These are phyloP conservation scores for Malassezia globosa DNA, from an alignment of 1,284 basidiomycete species.

Conservation along the genomic window DNA sequence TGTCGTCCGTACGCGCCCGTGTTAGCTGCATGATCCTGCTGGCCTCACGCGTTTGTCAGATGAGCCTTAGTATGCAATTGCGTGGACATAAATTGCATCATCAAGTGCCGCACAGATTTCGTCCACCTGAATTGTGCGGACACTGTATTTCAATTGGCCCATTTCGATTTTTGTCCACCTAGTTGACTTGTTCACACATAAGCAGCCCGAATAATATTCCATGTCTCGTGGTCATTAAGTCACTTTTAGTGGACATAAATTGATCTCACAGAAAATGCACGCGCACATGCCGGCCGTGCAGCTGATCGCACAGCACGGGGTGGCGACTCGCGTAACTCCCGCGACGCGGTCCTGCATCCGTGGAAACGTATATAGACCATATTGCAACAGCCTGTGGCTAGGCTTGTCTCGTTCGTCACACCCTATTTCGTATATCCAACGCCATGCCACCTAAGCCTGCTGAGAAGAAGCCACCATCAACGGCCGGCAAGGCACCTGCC, in stretches of 20 bases:
- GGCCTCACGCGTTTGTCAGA: too few relatives aligned
- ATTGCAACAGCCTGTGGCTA: background rate
- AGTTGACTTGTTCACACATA: too few relatives aligned
- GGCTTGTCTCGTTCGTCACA: background rate
- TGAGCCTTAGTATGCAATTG: too few relatives aligned
- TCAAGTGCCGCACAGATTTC: background rate
- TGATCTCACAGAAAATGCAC: constrained; percentile 15
- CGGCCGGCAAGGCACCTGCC: constrained; percentile 54
- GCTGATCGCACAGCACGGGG: background rate
- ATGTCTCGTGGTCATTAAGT: too few relatives aligned
- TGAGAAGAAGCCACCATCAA: constrained; percentile 53
- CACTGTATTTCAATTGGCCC: background rate
- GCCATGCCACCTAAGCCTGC: constrained; percentile 45
- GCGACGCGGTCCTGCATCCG: background rate
- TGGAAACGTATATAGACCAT: constrained; percentile 21
- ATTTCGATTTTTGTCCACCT: constrained; percentile 4
- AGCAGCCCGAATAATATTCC: too few relatives aligned
- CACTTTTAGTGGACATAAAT: constrained; percentile 5
- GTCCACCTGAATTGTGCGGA: background rate
- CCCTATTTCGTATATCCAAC: constrained; percentile 3
- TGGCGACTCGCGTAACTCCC: constrained; percentile 3
- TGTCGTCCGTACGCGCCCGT: too few relatives aligned
- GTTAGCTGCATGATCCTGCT: background rate
- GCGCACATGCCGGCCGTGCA: background rate
- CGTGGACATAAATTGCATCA: constrained; percentile 2